phyloP scores from a whole-genome alignment of 2,329 filamentous ascomycete species.

The Lachnellula hyalina region DNA sequence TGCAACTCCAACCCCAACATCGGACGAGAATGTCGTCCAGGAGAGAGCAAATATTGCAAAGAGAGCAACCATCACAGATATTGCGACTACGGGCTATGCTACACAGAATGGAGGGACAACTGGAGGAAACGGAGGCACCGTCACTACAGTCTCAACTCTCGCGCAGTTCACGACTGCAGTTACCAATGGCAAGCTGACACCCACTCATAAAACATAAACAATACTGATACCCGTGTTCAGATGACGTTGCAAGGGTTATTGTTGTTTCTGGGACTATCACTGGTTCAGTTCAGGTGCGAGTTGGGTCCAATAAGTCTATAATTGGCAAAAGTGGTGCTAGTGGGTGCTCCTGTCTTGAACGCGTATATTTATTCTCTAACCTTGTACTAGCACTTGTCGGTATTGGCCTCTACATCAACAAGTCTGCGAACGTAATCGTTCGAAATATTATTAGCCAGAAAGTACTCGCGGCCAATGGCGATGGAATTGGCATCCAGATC shows the following conservation, averaged over 20 bases:
- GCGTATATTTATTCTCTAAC: background rate
- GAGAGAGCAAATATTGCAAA: slow-evolving; percentile 31
- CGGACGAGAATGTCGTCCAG: slow-evolving; percentile 34
- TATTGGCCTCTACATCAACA: slow-evolving; percentile 43
- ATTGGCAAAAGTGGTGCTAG: slow-evolving; percentile 42
- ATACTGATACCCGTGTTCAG: slow-evolving; percentile 5
- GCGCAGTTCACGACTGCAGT: slow-evolving; percentile 36
- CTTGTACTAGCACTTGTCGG: slow-evolving; percentile 35
- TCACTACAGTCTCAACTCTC: slow-evolving; percentile 42
- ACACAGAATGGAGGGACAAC: slow-evolving; percentile 44
- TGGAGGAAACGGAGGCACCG: slow-evolving; percentile 40
- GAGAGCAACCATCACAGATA: slow-evolving; percentile 37
- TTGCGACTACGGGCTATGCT: slow-evolving; percentile 38
- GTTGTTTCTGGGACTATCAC: slow-evolving; percentile 37
- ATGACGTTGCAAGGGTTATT: slow-evolving; percentile 40
- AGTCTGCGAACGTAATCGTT: slow-evolving; percentile 49
- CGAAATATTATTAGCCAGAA: slow-evolving; percentile 50
- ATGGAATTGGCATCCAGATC: slow-evolving; percentile 46
- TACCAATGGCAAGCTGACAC: slow-evolving; percentile 21
- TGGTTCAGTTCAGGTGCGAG: slow-evolving; percentile 14
- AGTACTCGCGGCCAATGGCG: slow-evolving; percentile 40
- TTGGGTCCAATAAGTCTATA: slow-evolving; percentile 41
- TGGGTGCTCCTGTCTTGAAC: background rate
- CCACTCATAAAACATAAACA: too few relatives aligned
- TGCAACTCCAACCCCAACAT: slow-evolving; percentile 46